Evolutionary conservation across 768 basidiomycete genomes (phyloP), one percentile per base, ranked within the genome.

Genomic region (Pleurotus salmoneostramineus): DNA sequence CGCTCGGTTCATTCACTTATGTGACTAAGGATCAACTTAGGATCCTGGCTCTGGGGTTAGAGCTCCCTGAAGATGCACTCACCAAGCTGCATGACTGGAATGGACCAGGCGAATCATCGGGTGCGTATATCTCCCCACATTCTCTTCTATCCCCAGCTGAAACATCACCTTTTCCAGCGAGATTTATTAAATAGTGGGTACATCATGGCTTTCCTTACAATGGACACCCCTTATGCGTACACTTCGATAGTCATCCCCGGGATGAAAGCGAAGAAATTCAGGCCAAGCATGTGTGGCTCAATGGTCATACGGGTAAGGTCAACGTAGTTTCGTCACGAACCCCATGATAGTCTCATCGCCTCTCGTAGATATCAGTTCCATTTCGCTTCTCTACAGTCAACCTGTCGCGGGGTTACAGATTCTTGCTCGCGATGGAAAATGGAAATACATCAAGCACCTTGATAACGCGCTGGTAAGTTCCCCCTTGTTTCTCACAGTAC

Each of bases 1-100:
- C 21, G 21, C 7, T 15, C 4, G 47, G 33, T 2, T 14, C 15
- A n/a, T 11, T 31, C 17, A 11, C 37, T 36, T 17, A 33, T 11
- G 31, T 2, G 35, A 11, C 35, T 2, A 35, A 51, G 11, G 12
- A 14, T 15, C 8, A 42, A 52, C 7, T 6, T 17, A 83, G 82
- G 59, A 66, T 84, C 1, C 68, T 84, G 27, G 80, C 83, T 0
- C 59, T 77, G 5, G 80, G 82, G 6, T 69, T 84, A 36, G 80
- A 83, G 58, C 72, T 84, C 6, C 82, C 81, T 1, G 82, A 84
- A 61, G 79, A 84, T 10, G 69, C 75, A 0, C 65, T 84, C 4
- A 74, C 80, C 3, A 68, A 83, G n/a, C 62, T 76, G 42, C 83
- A 84, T 59, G 69, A 68, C 1, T 83, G 71, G 54, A 69, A 77